Base-by-base conservation (phyloP, 371 early-diverging fungal species). In the Mortierella sp. region DNA sequence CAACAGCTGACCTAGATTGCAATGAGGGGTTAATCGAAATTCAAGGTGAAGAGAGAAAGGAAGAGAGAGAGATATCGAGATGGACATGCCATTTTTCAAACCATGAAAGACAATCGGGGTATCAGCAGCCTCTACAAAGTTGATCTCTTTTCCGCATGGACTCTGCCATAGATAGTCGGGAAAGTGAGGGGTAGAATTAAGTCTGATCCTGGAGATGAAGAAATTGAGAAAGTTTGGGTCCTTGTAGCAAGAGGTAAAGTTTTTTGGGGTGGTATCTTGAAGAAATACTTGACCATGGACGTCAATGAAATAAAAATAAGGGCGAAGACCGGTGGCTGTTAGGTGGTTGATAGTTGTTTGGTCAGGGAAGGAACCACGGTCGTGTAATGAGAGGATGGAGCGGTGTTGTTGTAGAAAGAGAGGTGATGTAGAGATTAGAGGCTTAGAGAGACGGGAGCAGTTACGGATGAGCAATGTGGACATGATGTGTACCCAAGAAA, bases 231-330 rank as follows among this genome's bases (percentile, higher is more conserved):
- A 80, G 22, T 64, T 66, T 3, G 66, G 62, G 53, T 80, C 75
- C 63, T 80, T 80, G 62, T 67, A 80, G 35, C 81, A 80, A 2
- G 75, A 75, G 2, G 75, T 75, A 5, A 75, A 71, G 54, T 80
- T 68, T 43, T 75, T 74, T 17, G 75, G 81, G 2, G 13, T 35
- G 8, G 81, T 80, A 53, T 80, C 81, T 31, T 80, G 81, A 15
- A 80, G 66, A 53, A 80, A 80, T n/a, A 80, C 61, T 10, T 75
- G 81, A 28, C 81, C 81, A 42, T 80, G 75, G 29, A 80, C 57
- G 31, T 80, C 81, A 43, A 80, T 67, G 42, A 57, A 75, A 51
- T 80, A 80, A 56, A 80, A 80, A 47, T 80, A 80, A 1, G 81
- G 75, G 1, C 81, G 81, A 9, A 75, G 64, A 29, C 60, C 51